Base-by-base conservation (phyloP, 2,329 filamentous ascomycete genomes). In the Verticillium klebahnii region DNA sequence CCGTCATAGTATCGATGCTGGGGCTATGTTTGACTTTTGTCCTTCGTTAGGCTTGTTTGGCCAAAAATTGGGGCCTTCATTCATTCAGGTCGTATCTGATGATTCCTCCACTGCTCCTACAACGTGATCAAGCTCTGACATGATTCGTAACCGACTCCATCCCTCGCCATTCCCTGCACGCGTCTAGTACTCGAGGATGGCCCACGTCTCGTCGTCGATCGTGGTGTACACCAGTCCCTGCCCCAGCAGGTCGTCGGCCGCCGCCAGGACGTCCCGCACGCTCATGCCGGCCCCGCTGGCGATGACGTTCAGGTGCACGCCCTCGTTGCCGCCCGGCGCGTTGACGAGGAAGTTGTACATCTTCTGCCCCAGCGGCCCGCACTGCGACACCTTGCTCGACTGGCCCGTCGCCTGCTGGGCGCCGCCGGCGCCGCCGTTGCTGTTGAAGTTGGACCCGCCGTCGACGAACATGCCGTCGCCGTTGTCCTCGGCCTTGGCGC, bases 141-240 rank as follows among this genome's bases (percentile, higher is more conserved):
- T 40, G 37, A n/a, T 40, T 40, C 37, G 15, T 40, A 40, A 40
- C 34, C 1, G 4, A 40, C 37, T n/a, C 37, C 37, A n/a, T n/a
- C 36, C 11, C 36, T 40, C 15, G 6, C 37, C 14, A 2, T 7
- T 40, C 17, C 37, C 37, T 15, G 15, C 45, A 23, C 45, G n/a
- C 40, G n/a, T 9, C 19, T 73, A 88, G 65, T 82, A 85, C 63
- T 96, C 91, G 64, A 97, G 79, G 65, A 96, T 80, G 54, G 92
- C 92, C 89, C 91, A 98, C 1, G 94, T 98, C 75, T 91, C 85
- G 70, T 98, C 94, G 76, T 98, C 93, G 7, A 96, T 84, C 11
- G 96, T 99, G 32, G 92, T 92, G 77, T 92, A 99, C 66, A 97
- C 91, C 68, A 92, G 72, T 34, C 93, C 92, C 61, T 85, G 77